Evolutionary conservation across 768 basidiomycete genomes (phyloP), one percentile per base, ranked within the genome.

Genomic region (Cystofilobasidium capitatum): DNA sequence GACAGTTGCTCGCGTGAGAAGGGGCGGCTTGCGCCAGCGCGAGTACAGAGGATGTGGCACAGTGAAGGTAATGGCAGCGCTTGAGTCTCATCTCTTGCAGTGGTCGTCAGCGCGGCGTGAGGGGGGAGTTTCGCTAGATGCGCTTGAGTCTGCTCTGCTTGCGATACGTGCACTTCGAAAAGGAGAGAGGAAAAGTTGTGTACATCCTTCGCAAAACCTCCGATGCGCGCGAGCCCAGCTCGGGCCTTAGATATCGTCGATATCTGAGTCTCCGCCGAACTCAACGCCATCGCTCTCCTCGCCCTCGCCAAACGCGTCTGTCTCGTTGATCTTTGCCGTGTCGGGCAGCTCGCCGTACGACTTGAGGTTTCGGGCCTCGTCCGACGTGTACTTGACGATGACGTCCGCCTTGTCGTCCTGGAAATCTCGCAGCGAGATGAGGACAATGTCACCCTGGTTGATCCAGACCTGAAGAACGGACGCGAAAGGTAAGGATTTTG

Each of bases 381-480:
- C 93, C 42, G 92, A 85, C 1, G 93, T 96, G 78, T 98, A 99
- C 79, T 96, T 96, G 74, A 97, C 94, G 75, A 98, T 97, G 59
- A 99, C 94, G 80, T 99, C 96, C 24, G 93, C 96, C 79, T 97
- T 97, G 80, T 90, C 91, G 73, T 99, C 96, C 79, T 98, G 94
- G 85, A 98, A 99, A 60, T 98, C 96, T 71, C 96, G 89, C 58
- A 99, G 82, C 35, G 92, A 97, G 24, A 98, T 81, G 51, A 97
- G 81, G 61, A 98, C 85, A 75, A 97, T 97, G 75, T 97, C 94
- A 74, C 94, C 94, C 74, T 96, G 91, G 77, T 94, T 96, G 76
- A 98, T 98, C 94, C 94, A 98, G 75, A 98, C 92, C 93, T 97
- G 44, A 1, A 51, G 24, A 37, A 62, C 29, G 60, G 45, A 9